Conservation (phyloP, 345 rosid genomes). For the Eucalyptus cladocalyx region DNA sequence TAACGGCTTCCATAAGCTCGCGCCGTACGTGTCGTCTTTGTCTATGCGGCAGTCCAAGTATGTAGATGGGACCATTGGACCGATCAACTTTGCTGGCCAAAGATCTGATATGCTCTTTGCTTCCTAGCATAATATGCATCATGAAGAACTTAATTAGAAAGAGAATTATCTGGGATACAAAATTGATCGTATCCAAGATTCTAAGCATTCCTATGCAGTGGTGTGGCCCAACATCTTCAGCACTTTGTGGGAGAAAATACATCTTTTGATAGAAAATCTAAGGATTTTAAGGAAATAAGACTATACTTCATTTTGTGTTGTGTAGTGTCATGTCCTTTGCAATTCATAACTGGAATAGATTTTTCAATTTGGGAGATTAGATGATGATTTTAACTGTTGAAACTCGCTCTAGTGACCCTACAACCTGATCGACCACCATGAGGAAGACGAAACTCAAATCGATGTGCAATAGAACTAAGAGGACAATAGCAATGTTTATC, state of each 20-base stretch:
- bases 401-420: neutral
- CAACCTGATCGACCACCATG: neutral
- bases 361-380: neutral
- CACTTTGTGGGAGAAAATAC: neutral
- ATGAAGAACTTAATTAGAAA: neutral
- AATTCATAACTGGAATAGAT: neutral
- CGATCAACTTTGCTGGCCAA: slow-evolving; percentile 56
- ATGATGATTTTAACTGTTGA: neutral
- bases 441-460: neutral
- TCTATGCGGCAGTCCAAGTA: slow-evolving; percentile 37
- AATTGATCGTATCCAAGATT: neutral
- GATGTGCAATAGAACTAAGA: neutral
- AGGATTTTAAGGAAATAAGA: neutral
- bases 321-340: neutral
- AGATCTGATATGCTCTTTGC: slow-evolving; percentile 20
- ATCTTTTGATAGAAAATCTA: neutral
- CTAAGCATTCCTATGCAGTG: neutral
- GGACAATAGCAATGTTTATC: neutral
- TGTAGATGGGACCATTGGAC: slow-evolving; percentile 63
- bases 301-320: neutral
- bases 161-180: neutral
- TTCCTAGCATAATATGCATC: slow-evolving; percentile 11
- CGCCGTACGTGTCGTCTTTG: slow-evolving; percentile 50
- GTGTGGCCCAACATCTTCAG: neutral
- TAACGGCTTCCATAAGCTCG: slow-evolving; percentile 54